phyloP scores from a whole-genome alignment of 2,329 filamentous ascomycete species.

The Diplodia sapinea region DNA sequence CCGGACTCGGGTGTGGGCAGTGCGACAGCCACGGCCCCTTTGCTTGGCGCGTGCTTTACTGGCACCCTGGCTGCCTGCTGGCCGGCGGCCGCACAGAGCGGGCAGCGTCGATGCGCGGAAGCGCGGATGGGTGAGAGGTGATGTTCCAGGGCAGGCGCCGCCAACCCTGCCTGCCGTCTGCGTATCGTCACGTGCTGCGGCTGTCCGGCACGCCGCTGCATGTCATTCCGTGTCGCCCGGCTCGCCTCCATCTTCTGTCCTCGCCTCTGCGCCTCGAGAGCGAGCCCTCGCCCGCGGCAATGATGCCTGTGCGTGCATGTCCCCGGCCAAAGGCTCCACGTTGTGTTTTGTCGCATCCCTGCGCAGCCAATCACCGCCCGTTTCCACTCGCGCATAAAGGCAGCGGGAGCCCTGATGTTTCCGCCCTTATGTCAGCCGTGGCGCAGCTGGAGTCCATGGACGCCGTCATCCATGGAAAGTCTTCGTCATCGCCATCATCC shows the following conservation, averaged over 20 bases:
- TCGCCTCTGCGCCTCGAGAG: neutral
- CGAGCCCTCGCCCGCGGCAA: neutral
- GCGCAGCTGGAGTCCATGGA: constrained; percentile 22
- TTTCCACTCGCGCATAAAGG: neutral
- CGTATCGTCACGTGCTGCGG: constrained; percentile 26
- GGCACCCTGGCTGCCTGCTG: neutral
- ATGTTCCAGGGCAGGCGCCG: constrained; percentile 11
- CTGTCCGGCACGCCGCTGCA: constrained; percentile 16
- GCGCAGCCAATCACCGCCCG: neutral
- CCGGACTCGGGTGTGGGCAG: constrained; percentile 12
- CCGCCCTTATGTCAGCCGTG: constrained; percentile 29
- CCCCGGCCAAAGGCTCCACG: constrained; percentile 2
- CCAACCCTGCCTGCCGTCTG: neutral
- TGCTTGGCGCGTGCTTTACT: constrained; percentile 12
- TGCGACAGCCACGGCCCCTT: constrained; percentile 21
- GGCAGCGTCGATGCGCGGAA: constrained; percentile 13
- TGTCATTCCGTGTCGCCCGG: constrained; percentile 17
- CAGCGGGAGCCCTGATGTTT: constrained; percentile 10
- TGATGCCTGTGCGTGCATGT: neutral
- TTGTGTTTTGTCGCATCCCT: constrained; percentile 3
- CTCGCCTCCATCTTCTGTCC: constrained; percentile 1
- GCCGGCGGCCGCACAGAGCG: constrained; percentile 6
- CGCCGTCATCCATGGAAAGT: constrained; percentile 12
- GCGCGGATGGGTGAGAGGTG: constrained; percentile 5
- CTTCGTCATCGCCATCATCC: constrained; percentile 17